phyloP scores from a whole-genome alignment of 129 eudicot species.

The Flaveria bidentis region DNA sequence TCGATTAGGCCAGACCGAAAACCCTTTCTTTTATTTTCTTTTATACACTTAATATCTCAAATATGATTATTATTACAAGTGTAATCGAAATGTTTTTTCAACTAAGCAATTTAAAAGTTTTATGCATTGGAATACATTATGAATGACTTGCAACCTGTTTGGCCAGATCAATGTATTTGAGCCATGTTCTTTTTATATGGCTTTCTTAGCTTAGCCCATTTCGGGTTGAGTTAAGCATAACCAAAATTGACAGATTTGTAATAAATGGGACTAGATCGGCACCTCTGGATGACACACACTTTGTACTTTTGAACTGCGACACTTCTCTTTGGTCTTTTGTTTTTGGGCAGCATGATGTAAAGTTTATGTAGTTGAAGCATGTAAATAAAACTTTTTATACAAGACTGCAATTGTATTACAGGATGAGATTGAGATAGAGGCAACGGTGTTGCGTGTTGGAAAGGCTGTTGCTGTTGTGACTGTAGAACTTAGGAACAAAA shows the following conservation, averaged over 20 bases:
- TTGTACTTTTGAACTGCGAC: slow-evolving; percentile 10
- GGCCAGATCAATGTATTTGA: background rate
- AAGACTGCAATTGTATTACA: slow-evolving; percentile 28
- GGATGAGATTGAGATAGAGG: slow-evolving; percentile 92
- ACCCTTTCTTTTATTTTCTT: background rate
- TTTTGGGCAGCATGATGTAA: background rate
- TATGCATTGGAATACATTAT: background rate
- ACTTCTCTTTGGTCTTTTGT: slow-evolving; percentile 1
- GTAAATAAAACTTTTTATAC: background rate
- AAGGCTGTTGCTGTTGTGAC: slow-evolving; percentile 76
- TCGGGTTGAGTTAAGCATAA: background rate
- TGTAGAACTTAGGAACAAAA: slow-evolving; percentile 79
- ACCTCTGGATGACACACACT: background rate
- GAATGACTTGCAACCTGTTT: background rate
- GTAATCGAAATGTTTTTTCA: background rate
- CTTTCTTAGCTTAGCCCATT: background rate
- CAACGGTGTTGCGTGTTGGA: slow-evolving; percentile 73
- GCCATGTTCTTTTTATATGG: background rate
- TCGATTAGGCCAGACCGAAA: background rate
- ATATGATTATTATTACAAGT: no score
- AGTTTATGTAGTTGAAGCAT: background rate
- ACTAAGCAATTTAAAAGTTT: background rate
- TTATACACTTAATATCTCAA: no score
- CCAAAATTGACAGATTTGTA: slow-evolving; percentile 7
- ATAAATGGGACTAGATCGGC: background rate